Base-by-base conservation (phyloP, 345 rosid species). In the Erucastrum elatum region DNA sequence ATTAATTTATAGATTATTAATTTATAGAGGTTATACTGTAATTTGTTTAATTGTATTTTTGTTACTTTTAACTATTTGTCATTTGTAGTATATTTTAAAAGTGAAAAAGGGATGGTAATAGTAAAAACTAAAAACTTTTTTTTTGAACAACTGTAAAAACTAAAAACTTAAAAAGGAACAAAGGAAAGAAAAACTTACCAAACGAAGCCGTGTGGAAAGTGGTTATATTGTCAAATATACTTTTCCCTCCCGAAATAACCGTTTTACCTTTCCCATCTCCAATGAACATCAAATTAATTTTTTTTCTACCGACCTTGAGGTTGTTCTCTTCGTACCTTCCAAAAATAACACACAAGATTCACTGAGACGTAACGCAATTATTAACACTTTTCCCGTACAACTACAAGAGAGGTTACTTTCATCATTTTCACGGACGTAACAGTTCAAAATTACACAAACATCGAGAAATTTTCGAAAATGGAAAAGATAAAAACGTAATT, bases 151-250 rank as follows among this genome's bases (percentile, higher is more conserved):
- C n/a, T n/a, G 60, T 37, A 41, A 62, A 68, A 21, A 21, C 21
- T 21, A 21, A 21, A 21, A 21, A 21, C 21, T 21, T 21, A 44
- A 58, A 39, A 6, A 15, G n/a, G 10, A 7, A 7, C 4, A 15
- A 49, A 5, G 16, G 31, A 4, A 3, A 3, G n/a, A 27, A 62
- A 41, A 4, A 9, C 66, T 82, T 85, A 95, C 99, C 99, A 58
- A 95, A 95, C 26, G 98, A 78, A 2, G 99, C 97, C 7, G 99
- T 95, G 84, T 87, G 97, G 84, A 95, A 95, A 30, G 99, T 95
- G 0, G 99, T 95, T 11, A 93, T 6, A 58, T 87, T 78, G 33
- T 90, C 90, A 5, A 61, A 69, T 1, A 91, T 80, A 44, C 93
- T 95, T 72, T 82, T 95, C 0, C 91, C 82, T 4, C 98, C 97